phyloP scores from a whole-genome alignment of 2,329 filamentous ascomycete genomes.

The Pezicula carpinea region DNA sequence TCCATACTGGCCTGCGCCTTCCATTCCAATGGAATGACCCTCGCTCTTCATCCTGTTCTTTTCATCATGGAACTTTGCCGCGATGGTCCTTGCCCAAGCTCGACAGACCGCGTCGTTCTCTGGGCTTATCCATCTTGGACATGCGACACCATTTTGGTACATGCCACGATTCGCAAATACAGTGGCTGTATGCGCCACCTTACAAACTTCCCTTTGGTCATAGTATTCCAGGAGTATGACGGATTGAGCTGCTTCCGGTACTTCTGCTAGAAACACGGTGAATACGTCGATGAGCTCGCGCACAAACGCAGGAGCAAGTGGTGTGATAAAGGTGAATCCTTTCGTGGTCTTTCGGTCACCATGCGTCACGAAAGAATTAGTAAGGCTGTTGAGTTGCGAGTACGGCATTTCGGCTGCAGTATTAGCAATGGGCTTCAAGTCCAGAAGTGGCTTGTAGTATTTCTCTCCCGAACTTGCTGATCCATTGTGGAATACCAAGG shows the following conservation, averaged over 20 bases:
- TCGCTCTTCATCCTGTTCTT: conserved; percentile 3
- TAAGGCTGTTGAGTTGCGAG: conserved; percentile 26
- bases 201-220: conserved; percentile 13
- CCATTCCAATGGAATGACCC: conserved; percentile 4
- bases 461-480: conserved; percentile 22
- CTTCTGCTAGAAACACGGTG: conserved; percentile 20
- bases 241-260: conserved; percentile 15
- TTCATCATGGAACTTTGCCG: conserved; percentile 5
- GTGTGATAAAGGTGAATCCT: conserved; percentile 31
- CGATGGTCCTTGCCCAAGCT: conserved; percentile 13
- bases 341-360: conserved; percentile 34
- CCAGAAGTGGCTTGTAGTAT: conserved; percentile 26
- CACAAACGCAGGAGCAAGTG: conserved; percentile 24
- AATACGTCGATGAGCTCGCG: conserved; percentile 24
- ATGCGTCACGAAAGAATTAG: conserved; percentile 25
- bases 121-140: conserved; percentile 25
- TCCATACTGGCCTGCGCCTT: conserved; percentile 16
- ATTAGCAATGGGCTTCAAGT: conserved; percentile 23
- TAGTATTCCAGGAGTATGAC: conserved; percentile 19
- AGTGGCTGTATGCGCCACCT: conserved; percentile 16
- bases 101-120: conserved; percentile 12
- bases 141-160: conserved; percentile 20
- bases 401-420: conserved; percentile 27
- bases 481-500: conserved; percentile 30
- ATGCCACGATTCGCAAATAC: conserved; percentile 25